phyloP scores from a whole-genome alignment of 352 stramenopile genomes.

The Pythium graminicola region DNA sequence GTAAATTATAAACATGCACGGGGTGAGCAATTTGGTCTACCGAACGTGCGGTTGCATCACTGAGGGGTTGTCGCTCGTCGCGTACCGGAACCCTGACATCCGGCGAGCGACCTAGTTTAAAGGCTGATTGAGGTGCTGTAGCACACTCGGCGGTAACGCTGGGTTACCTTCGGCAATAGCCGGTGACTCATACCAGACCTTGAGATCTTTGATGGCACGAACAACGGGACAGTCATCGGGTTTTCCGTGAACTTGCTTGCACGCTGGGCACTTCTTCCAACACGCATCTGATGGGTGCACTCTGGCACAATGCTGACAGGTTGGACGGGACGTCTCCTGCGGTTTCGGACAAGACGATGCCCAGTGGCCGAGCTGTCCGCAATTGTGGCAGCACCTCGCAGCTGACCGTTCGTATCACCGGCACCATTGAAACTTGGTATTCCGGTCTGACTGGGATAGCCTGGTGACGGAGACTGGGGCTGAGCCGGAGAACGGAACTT shows the following conservation, averaged over 20 bases:
- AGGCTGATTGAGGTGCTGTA: slow-evolving; percentile 1
- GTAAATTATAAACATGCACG: background rate
- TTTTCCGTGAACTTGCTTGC: slow-evolving; percentile 1
- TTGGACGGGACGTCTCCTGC: no score
- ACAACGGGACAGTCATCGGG: background rate
- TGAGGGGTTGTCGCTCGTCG: slow-evolving; percentile 1
- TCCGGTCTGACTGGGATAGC: no score
- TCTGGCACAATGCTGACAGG: background rate
- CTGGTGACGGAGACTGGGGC: no score
- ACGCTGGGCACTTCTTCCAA: slow-evolving; percentile 15
- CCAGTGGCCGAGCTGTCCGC: no score
- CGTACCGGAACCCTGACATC: slow-evolving; percentile 3
- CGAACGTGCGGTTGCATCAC: background rate
- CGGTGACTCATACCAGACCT: slow-evolving; percentile 5
- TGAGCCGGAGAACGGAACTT: no score
- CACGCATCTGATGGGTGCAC: background rate
- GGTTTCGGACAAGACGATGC: no score
- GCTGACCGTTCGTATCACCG: no score
- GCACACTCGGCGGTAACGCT: background rate
- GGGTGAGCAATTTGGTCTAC: background rate
- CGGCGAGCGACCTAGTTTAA: slow-evolving; percentile 10
- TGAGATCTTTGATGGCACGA: slow-evolving; percentile 1
- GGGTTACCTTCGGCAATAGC: background rate
- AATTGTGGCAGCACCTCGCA: no score
- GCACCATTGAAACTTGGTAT: no score